A percentile compares a stretch with the other conserved stretches of the same genome.
Evolutionary conservation across 176 grass and related monocot genomes (phyloP).

Genomic region (Tillandsia fasciculata): DNA sequence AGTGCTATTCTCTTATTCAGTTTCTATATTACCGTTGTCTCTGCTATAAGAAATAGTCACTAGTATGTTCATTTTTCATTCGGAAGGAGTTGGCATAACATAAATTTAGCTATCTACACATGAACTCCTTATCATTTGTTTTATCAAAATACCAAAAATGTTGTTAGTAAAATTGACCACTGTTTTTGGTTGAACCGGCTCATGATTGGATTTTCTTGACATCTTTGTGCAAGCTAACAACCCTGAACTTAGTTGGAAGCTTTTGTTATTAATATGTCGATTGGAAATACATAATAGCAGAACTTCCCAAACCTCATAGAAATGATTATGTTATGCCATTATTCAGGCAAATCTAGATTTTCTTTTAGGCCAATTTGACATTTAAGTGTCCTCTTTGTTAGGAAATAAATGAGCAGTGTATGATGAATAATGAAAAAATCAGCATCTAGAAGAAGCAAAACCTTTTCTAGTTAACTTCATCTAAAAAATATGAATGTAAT

Average conservation of each 20-base stretch:
- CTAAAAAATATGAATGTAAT: no score
- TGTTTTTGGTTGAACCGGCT: background rate
- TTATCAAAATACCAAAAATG: background rate
- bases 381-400: background rate
- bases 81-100: no score
- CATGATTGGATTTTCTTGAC: background rate
- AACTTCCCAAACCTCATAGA: background rate
- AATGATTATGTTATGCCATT: background rate
- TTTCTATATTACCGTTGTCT: no score
- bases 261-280: background rate
- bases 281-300: background rate
- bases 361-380: background rate
- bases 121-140: background rate
- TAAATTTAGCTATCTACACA: background rate
- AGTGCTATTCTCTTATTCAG: no score
- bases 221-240: background rate
- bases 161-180: background rate
- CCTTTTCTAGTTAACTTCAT: background rate
- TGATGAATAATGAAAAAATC: background rate
- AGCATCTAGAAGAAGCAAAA: background rate
- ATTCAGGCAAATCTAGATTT: background rate
- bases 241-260: background rate
- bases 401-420: background rate
- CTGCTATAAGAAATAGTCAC: no score
- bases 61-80: no score